Base-by-base conservation (phyloP, 2,329 filamentous ascomycete species). In the Aspergillus sergii region DNA sequence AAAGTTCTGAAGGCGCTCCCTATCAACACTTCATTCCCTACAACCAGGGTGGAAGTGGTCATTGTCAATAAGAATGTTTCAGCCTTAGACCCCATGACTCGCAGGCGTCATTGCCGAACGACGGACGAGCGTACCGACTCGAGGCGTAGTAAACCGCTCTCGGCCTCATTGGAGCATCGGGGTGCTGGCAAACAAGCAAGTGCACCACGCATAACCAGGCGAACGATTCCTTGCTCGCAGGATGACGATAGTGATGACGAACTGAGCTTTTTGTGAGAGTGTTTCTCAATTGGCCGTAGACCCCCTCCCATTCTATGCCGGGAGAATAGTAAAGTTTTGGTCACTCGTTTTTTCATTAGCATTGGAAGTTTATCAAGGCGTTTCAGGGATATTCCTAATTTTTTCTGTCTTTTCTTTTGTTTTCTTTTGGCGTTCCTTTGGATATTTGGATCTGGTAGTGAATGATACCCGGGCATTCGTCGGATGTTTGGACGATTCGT, bases 231-330 rank as follows among this genome's bases (percentile, higher is more conserved):
- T 14, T 73, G 66, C 51, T 72, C 71, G 0, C 63, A 71, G 23
- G 73, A 75, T 26, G 73, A 72, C 9, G 71, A 73, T 28, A 78
- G 76, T 48, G 75, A 79, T n/a, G 76, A 79, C 58, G 76, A 79
- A 64, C 69, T 79, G 23, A 78, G 75, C 65, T 78, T 77, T 66
- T 59, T 79, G 9, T 77, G 58, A 66, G 23, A 36, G 14, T 58
- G 28, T 59, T 19, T 21, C 46, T 32, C 46, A 23, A 59, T 41
- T 48, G 45, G 12, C 23, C 5, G 12, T 16, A 48, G 12, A 8
- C 2, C 14, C 23, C 21, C 12, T 48, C 6, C 23, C 23, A 26
- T 9, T 3, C 14, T 48, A n/a, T 23, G 23, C 23, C 19, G 14
- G 21, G 16, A 3, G 45, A 48, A 48, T 28, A n/a, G 7, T 19